Evolutionary conservation across 441 rosid genomes (phyloP), one percentile per base, ranked within the genome.

Genomic region (Euphorbia celastroides): DNA sequence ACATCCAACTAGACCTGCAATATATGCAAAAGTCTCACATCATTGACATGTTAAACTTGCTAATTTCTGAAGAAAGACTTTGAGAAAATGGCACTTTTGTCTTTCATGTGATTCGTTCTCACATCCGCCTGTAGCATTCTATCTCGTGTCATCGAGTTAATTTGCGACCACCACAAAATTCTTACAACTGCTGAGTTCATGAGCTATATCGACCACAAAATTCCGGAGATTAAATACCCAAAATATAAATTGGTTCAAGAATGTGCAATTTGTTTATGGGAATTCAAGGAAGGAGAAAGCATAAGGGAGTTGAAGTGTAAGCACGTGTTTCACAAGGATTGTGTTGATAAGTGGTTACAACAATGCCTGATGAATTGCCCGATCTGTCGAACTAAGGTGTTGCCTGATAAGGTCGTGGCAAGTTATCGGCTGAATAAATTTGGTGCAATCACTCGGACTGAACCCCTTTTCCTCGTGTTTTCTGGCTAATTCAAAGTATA

Each of bases 271-370:
- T 83, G 90, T 64, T 72, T 85, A 66, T 70, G 77, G 2, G 82
- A 77, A 44, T 66, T 80, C 5, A 64, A 50, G 65, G 84, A 75
- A 22, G 82, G 81, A 0, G 84, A 83, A 20, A 75, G 60, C 27
- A 77, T 81, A 8, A 70, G 87, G 64, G 69, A 50, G 8, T 61
- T 85, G 62, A 70, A 63, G 62, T 81, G 84, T 60, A 62, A 76
- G 17, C 87, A 85, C 48, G 51, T 65, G 23, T 85, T 81, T 65
- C 90, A 85, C 52, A 83, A 62, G 74, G 86, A 72, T 46, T 85
- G 90, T 57, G 42, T 85, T 8, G 87, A 85, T 71, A 51, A 17
- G 64, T 85, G 90, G 87, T 60, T 85, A 30, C 74, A 69, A 32
- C 79, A 72, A 10, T 70, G 56, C 41, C 65, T 60, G 68, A 81